phyloP scores from a whole-genome alignment of 2,329 filamentous ascomycete genomes.

The Colletotrichum endophyticum region DNA sequence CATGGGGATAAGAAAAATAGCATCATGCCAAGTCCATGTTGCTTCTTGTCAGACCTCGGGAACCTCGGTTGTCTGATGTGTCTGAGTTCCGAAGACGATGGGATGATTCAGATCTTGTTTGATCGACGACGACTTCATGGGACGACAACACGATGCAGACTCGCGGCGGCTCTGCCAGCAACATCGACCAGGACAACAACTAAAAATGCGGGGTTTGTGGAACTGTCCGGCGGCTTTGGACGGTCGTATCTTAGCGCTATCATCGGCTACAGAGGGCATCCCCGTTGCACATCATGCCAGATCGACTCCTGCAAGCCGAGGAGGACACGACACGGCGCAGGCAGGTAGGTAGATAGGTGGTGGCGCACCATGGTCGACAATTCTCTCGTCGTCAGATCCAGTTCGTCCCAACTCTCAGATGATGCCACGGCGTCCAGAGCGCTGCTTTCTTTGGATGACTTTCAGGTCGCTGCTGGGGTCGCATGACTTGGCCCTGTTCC shows the following conservation, averaged over 20 bases:
- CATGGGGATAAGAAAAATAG: background rate
- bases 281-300: conserved; percentile 15
- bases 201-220: conserved; percentile 12
- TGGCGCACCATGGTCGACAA: background rate
- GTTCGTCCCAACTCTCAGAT: conserved; percentile 17
- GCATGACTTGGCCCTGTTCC: background rate
- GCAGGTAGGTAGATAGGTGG: background rate
- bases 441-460: background rate
- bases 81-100: conserved; percentile 12
- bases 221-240: background rate
- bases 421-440: background rate
- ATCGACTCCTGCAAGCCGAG: conserved; percentile 17
- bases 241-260: background rate
- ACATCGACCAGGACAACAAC: background rate
- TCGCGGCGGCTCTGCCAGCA: background rate
- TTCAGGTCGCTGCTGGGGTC: background rate
- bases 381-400: background rate
- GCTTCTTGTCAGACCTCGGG: background rate
- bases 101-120: conserved; percentile 20
- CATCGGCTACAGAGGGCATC: background rate
- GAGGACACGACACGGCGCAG: background rate
- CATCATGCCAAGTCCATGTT: conserved; percentile 1
- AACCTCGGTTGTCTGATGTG: conserved; percentile 18
- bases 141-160: background rate
- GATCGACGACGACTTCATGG: conserved; percentile 8